Evolutionary conservation across 208 protist genomes (phyloP).

Genomic region (Porcisia hertigi): DNA sequence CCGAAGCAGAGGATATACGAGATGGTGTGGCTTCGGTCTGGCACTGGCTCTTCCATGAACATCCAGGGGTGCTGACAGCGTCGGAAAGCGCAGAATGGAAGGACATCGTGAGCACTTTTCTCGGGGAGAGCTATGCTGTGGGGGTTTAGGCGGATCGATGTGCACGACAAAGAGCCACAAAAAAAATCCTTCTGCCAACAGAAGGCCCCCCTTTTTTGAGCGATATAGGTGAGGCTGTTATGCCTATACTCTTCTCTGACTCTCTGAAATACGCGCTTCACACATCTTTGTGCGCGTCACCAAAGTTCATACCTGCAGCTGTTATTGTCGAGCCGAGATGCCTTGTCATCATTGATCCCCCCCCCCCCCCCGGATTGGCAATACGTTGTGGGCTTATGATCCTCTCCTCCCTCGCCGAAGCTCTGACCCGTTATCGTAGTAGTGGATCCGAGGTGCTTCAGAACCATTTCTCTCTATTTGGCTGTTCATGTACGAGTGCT

Average conservation of each 20-base stretch:
- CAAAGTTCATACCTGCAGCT: background rate
- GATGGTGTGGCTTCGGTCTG: conserved; percentile 57
- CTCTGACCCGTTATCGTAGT: no score
- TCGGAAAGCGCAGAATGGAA: conserved; percentile 61
- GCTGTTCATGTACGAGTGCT: no score
- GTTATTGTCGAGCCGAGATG: no score
- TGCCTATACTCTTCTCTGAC: background rate
- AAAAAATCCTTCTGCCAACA: no score
- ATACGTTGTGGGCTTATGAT: background rate
- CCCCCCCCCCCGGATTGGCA: background rate
- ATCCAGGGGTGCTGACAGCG: conserved; percentile 37
- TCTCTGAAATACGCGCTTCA: background rate
- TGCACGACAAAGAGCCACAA: background rate
- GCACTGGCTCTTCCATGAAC: conserved; percentile 51
- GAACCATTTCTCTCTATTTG: no score
- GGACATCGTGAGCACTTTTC: conserved; percentile 40
- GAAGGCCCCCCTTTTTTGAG: background rate
- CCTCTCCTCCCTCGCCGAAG: background rate
- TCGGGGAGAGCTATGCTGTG: conserved; percentile 64
- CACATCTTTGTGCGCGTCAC: background rate
- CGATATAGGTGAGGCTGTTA: no score
- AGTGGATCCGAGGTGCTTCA: no score
- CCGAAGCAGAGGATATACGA: conserved; percentile 51
- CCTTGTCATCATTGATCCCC: background rate
- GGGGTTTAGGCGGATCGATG: conserved; percentile 2